Conservation (phyloP, 2,329 filamentous ascomycete species). For the Tetracladium maxilliforme region DNA sequence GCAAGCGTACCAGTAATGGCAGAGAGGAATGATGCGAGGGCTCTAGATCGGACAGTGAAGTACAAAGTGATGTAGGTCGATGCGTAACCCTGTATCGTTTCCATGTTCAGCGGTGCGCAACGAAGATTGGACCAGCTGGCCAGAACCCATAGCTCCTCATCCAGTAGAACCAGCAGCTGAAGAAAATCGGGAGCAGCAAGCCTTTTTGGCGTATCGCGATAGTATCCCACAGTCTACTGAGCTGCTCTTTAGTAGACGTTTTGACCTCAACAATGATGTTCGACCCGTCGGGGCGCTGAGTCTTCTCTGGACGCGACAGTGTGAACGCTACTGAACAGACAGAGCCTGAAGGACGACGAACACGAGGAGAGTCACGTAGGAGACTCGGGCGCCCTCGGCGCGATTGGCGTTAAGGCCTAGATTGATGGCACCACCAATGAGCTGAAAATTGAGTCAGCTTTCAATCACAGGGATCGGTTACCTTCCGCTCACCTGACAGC, state of each 20-base stretch:
- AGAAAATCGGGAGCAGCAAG: too few relatives aligned
- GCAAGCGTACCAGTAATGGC: slow-evolving; percentile 50
- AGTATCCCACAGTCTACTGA: slow-evolving; percentile 42
- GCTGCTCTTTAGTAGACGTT: slow-evolving; percentile 38
- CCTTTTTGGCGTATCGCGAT: too few relatives aligned
- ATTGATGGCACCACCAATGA: slow-evolving; percentile 59
- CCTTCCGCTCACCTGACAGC: too few relatives aligned
- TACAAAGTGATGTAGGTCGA: slow-evolving; percentile 55
- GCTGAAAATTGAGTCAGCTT: too few relatives aligned
- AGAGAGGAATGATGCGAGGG: slow-evolving; percentile 56
- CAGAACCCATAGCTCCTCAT: too few relatives aligned
- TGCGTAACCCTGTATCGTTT: slow-evolving; percentile 58
- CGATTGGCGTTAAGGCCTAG: slow-evolving; percentile 47
- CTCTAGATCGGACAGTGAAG: slow-evolving; percentile 55
- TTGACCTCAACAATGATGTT: slow-evolving; percentile 43
- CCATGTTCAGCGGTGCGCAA: slow-evolving; percentile 51
- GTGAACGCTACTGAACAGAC: slow-evolving; percentile 48
- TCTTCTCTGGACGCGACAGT: slow-evolving; percentile 42
- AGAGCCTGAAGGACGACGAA: slow-evolving; percentile 58
- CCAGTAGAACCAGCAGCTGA: slow-evolving; percentile 45
- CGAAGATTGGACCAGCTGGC: too few relatives aligned
- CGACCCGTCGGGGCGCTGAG: slow-evolving; percentile 50
- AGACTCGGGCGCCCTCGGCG: slow-evolving; percentile 46
- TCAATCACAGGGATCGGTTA: too few relatives aligned
- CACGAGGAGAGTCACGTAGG: slow-evolving; percentile 51